A percentile compares a stretch with the other conserved stretches of the same genome.
phyloP scores from a whole-genome alignment of 2,329 filamentous ascomycete genomes.

The Colletotrichum viniferum region DNA sequence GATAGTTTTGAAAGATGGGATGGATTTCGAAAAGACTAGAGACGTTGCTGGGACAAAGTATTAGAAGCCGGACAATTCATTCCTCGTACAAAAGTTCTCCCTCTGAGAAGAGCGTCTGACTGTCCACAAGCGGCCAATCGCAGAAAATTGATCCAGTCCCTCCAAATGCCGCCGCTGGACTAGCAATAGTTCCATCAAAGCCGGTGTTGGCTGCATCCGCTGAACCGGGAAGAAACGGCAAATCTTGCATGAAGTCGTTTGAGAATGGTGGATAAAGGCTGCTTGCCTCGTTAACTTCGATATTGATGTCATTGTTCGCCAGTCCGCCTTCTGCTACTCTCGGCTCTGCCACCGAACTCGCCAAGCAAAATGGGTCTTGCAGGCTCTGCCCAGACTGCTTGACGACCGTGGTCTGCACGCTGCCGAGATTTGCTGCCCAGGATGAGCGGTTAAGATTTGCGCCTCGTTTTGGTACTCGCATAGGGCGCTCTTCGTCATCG shows the following conservation, averaged over 20 bases:
- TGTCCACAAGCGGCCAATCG: not conserved
- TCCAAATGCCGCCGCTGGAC: not conserved
- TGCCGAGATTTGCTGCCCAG: not conserved
- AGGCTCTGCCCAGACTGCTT: not conserved
- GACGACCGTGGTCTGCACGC: not conserved
- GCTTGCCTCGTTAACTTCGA: not conserved
- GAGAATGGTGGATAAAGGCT: not conserved
- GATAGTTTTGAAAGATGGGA: slow-evolving; percentile 43
- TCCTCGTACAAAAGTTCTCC: not conserved
- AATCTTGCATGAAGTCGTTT: not conserved
- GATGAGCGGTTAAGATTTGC: not conserved
- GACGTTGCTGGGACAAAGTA: not conserved
- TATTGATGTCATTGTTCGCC: not conserved
- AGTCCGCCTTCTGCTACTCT: not conserved
- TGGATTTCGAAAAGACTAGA: slow-evolving; percentile 23
- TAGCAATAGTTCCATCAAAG: not conserved
- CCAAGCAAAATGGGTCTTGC: not conserved
- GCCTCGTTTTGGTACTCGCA: not conserved
- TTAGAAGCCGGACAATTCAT: not conserved
- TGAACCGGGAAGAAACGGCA: not conserved
- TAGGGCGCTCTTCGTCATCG: not conserved
- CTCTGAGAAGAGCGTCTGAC: not conserved
- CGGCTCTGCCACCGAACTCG: not conserved
- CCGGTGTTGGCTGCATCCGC: not conserved
- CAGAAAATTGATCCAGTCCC: not conserved